Percentiles rank a stretch among this genome's conserved stretches.
Evolutionary conservation across 1,284 basidiomycete genomes (phyloP).

Genomic region (Cerioporus squamosus): DNA sequence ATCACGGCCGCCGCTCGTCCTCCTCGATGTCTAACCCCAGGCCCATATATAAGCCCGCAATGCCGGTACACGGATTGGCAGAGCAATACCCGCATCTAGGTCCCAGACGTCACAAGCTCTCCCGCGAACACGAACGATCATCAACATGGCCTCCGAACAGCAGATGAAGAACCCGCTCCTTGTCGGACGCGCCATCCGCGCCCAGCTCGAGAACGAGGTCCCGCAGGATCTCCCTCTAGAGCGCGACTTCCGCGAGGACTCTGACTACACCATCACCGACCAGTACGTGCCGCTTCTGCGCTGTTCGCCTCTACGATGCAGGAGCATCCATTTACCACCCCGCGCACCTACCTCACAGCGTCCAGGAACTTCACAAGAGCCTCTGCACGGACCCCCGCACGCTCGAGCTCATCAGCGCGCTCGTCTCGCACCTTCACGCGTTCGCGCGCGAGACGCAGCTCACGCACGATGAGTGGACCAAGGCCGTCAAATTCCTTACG

Average conservation of each 20-base stretch:
- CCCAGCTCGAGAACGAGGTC: conserved; percentile 40
- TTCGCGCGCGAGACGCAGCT: conserved; percentile 45
- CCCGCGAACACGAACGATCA: neutral
- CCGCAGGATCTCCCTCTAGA: conserved; percentile 41
- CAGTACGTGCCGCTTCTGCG: conserved; percentile 26
- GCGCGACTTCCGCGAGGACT: conserved; percentile 39
- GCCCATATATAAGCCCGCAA: conserved; percentile 7
- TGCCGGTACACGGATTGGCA: neutral
- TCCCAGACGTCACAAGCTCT: neutral
- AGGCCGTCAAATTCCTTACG: conserved; percentile 40
- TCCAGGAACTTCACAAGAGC: conserved; percentile 37
- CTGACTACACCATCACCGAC: conserved; percentile 41
- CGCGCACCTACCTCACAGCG: conserved; percentile 18
- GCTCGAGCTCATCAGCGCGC: conserved; percentile 39
- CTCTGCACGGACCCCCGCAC: conserved; percentile 41
- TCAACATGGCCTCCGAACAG: conserved; percentile 30
- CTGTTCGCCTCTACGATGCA: neutral
- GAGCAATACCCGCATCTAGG: neutral
- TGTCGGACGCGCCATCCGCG: conserved; percentile 42
- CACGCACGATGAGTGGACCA: conserved; percentile 44
- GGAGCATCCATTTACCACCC: neutral
- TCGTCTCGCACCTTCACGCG: conserved; percentile 43
- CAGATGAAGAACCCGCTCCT: conserved; percentile 43
- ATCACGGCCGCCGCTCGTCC: conserved; percentile 10
- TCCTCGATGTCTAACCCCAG: neutral